Evolutionary conservation across 2,329 filamentous ascomycete genomes (phyloP), one percentile per base, ranked within the genome.

Genomic region (Fusarium sp.): DNA sequence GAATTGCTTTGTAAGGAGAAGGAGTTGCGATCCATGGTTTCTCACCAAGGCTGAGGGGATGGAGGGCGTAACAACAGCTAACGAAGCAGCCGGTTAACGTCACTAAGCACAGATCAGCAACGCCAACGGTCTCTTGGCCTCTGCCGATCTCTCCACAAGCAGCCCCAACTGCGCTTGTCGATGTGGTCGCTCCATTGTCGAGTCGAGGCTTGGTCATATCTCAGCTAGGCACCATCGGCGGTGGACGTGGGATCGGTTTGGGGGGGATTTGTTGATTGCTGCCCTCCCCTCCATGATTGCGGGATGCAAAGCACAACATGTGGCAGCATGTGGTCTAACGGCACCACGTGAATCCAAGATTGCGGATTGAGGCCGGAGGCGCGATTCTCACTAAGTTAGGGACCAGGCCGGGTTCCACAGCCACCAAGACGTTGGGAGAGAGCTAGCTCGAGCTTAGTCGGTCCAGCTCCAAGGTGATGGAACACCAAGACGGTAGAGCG

Each of bases 191-290:
- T 52, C 45, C 57, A 38, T 35, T 20, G 37, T 24, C 40, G 65
- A 42, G 37, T 24, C 40, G 65, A 42, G 42, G 61, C 56, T 56
- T 64, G 66, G 65, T 77, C 72, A 70, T 31, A 74, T 71, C 69
- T 76, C 74, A 70, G 59, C 59, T 73, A 73, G 76, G 69, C 47
- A 71, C 76, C 66, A 75, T 78, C 69, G 64, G 56, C 20, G 56
- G 59, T 47, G 45, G 50, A 56, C 58, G 37, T 56, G 58, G 63
- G 69, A 73, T 77, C 69, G 58, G 54, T 54, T 40, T 58, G 35
- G 37, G 35, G 60, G 58, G 42, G 34, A 64, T 56, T 59, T 61
- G 59, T 45, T 50, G 31, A 52, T 45, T 52, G 27, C 59, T 64
- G 60, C 31, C 40, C 59, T 67, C 54, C 50, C 29, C 59, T 67